Base-by-base conservation (phyloP, 176 grass and related monocot genomes). In the Pontederia crassipes region DNA sequence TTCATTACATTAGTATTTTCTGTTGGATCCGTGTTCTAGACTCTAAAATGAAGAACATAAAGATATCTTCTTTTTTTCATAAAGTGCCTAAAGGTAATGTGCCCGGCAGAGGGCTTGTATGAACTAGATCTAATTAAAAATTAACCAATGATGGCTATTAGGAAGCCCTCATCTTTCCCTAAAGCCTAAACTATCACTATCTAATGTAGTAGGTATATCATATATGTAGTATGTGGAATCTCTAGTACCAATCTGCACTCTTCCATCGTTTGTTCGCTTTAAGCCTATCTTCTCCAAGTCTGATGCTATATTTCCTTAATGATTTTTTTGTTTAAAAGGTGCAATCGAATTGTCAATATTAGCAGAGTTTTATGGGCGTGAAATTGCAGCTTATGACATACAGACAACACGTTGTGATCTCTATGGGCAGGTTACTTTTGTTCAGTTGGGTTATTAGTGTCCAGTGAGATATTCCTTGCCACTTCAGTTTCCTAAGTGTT, bases 321-420 rank as follows among this genome's bases (percentile, higher is more conserved):
- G 65, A 52, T 72, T 59, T 73, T 26, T 48, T 26, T 86, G 64
- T 69, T 57, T 46, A 54, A 48, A 64, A 97, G 93, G 93, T 32
- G 93, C 93, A 27, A 97, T 97, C 55, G 93, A 97, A 59, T 74
- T 97, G 10, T 81, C 93, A 29, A 91, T 97, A 66, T 65, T 97
- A 64, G 80, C 93, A 0, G 93, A 85, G 80, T 80, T 88, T 80
- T 97, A 97, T 54, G 81, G 78, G 2, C 84, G 79, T 68, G 93
- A 91, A 81, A 91, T 97, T 68, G 93, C 93, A 49, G 87, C 93
- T 49, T 91, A 91, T 82, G 93, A 97, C 74, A 91, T 88, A 55
- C 93, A 88, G 76, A 97, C 79, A 60, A 78, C 71, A 52, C 84
- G 87, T 3, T 97, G 93, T 51, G 93, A 97, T 79, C 72, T 97